Evolutionary conservation across 352 stramenopile species (phyloP).

Genomic region (Elongisporangium undulatum): DNA sequence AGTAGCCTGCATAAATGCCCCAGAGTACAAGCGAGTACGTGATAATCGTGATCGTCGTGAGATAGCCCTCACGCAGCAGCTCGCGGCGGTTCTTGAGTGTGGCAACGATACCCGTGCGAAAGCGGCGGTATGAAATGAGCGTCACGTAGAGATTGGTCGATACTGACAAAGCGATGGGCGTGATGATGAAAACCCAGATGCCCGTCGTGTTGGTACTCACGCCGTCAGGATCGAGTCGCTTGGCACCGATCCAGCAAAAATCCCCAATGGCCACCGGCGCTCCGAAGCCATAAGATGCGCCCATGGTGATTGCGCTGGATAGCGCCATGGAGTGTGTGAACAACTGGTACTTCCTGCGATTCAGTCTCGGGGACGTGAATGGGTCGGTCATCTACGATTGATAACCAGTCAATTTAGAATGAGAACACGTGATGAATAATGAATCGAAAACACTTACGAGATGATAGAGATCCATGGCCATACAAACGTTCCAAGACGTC

Average conservation of each 20-base stretch:
- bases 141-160: conserved; percentile 63
- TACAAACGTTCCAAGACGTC: conserved; percentile 64
- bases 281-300: conserved; percentile 43
- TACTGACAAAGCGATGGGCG: conserved; percentile 45
- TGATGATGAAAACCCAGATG: conserved; percentile 71
- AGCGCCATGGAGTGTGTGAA: conserved; percentile 38
- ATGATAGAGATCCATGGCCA: conserved; percentile 66
- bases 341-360: conserved; percentile 61
- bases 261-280: conserved; percentile 53
- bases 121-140: conserved; percentile 51
- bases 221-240: conserved; percentile 18
- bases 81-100: conserved; percentile 50
- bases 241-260: conserved; percentile 72
- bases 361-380: conserved; percentile 70
- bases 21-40: conserved; percentile 65
- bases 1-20: conserved; percentile 64
- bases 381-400: conserved; percentile 62
- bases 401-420: conserved; percentile 4
- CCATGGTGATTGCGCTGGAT: conserved; percentile 40
- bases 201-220: conserved; percentile 23
- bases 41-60: conserved; percentile 64
- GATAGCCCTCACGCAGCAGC: conserved; percentile 63
- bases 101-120: conserved; percentile 53
- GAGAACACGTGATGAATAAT: background rate
- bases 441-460: conserved; percentile 25